Conservation (phyloP, 108 stramenopile species). For the Mediolabrus comicus region DNA sequence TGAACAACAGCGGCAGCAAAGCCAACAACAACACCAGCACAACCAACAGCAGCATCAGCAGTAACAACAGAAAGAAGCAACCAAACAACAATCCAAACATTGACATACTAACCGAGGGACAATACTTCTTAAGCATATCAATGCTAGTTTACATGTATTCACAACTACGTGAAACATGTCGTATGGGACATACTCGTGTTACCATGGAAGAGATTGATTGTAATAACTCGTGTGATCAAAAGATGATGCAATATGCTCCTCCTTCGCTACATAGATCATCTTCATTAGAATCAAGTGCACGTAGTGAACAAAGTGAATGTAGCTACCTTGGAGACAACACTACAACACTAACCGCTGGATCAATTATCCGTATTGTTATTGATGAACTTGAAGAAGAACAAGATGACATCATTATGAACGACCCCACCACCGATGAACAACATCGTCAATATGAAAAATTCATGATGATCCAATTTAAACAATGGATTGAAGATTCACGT, state of each 20-base stretch:
- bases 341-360: conserved; percentile 2
- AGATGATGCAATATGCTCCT: not conserved
- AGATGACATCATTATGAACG: not conserved
- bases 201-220: conserved; percentile 18
- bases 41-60: not conserved
- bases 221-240: not conserved
- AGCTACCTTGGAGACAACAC: not conserved
- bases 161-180: conserved; percentile 15
- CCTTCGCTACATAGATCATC: not conserved
- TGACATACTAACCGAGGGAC: conserved; percentile 28
- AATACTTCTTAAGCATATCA: conserved; percentile 15
- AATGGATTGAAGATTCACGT: conserved; percentile 15
- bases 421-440: not conserved
- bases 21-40: not conserved
- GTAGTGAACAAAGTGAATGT: not conserved
- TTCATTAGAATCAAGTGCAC: not conserved
- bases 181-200: conserved; percentile 15
- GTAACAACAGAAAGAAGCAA: not conserved
- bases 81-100: no score
- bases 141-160: conserved; percentile 27
- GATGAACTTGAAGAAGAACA: conserved; percentile 8
- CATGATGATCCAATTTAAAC: not conserved
- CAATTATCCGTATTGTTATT: conserved; percentile 15
- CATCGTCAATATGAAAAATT: conserved; percentile 13
- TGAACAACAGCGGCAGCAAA: not conserved